phyloP scores from a whole-genome alignment of 1,139 yeast genomes.

The Hyphopichia khmerensis region DNA sequence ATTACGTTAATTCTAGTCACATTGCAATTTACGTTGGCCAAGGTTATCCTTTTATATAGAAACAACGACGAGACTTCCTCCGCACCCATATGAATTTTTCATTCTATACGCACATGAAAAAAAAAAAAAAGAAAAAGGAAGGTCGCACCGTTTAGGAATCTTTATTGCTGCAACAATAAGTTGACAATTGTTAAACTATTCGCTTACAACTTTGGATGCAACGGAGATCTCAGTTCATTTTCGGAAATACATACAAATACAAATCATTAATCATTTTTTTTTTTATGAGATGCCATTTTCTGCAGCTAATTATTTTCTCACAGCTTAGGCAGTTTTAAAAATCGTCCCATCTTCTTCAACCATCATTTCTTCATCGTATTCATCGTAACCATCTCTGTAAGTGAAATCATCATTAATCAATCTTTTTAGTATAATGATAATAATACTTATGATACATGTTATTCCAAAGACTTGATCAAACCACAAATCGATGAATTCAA shows the following conservation, averaged over 20 bases:
- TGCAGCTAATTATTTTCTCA: not conserved
- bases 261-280: not conserved
- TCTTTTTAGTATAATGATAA: conserved; percentile 37
- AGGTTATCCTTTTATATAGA: too few relatives aligned
- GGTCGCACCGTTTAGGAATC: too few relatives aligned
- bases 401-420: conserved; percentile 17
- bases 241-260: too few relatives aligned
- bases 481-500: conserved; percentile 70
- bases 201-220: too few relatives aligned
- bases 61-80: too few relatives aligned
- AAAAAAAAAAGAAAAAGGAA: too few relatives aligned
- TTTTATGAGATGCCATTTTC: not conserved
- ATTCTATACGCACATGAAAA: not conserved
- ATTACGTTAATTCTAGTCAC: too few relatives aligned
- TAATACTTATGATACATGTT: conserved; percentile 52
- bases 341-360: conserved; percentile 18
- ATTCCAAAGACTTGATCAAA: conserved; percentile 72
- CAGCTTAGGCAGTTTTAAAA: conserved; percentile 6
- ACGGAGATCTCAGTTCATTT: too few relatives aligned
- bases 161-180: too few relatives aligned
- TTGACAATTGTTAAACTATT: too few relatives aligned
- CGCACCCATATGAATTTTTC: not conserved
- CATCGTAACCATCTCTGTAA: conserved; percentile 10
- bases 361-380: conserved; percentile 34
- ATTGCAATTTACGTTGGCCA: too few relatives aligned